phyloP scores from a whole-genome alignment of 164 flowering plant genomes.

The Chloranthus sessilifolius region DNA sequence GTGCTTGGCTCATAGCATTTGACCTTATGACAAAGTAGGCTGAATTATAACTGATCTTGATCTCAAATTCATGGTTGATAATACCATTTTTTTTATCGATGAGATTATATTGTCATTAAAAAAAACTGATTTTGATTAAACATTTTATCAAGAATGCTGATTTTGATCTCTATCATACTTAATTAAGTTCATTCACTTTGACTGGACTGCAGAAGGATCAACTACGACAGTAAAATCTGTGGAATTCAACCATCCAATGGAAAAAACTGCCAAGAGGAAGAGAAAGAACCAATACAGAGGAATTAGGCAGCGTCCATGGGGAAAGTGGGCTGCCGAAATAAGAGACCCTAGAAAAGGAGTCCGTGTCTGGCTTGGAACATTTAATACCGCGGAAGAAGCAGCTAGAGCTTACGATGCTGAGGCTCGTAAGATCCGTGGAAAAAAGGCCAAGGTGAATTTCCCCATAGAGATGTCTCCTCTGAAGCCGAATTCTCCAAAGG shows the following conservation, averaged over 20 bases:
- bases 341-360: conserved; percentile 15
- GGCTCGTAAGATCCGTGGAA: conserved; percentile 11
- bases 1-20: no score
- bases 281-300: conserved; percentile 15
- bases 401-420: conserved; percentile 15
- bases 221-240: conserved; percentile 25
- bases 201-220: conserved; percentile 25
- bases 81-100: no score
- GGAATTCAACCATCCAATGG: conserved; percentile 48
- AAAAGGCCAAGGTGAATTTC: conserved; percentile 13
- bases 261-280: conserved; percentile 6
- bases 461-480: conserved; percentile 9
- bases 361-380: conserved; percentile 15
- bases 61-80: no score
- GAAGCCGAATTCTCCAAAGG: no score
- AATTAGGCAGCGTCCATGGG: conserved; percentile 16
- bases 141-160: no score
- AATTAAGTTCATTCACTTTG: not conserved
- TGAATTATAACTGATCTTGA: no score
- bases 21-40: no score
- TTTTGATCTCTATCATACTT: no score
- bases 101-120: no score
- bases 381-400: conserved; percentile 16
- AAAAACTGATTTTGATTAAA: no score
- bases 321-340: conserved; percentile 17